A percentile compares a stretch with the other conserved stretches of the same genome.
Conservation (phyloP, 23 red algal species). For the Gracilaria caudata region DNA sequence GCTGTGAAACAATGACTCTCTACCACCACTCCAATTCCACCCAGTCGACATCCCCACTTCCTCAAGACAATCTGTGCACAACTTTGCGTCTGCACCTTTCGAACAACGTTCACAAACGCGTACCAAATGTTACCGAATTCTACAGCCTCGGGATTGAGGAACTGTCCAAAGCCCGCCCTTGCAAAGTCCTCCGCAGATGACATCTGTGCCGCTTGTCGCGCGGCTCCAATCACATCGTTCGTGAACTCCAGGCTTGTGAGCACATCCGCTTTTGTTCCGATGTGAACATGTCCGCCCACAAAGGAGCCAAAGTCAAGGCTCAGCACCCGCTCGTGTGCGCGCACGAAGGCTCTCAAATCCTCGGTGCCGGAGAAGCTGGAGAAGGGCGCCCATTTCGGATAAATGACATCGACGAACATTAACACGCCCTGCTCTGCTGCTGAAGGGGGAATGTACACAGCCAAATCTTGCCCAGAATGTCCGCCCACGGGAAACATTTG, state of each 20-base stretch:
- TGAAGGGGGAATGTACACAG: slow-evolving; percentile 35
- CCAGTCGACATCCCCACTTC: slow-evolving; percentile 69
- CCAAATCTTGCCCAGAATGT: slow-evolving; percentile 35
- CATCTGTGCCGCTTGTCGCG: background rate
- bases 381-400: slow-evolving; percentile 15
- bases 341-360: slow-evolving; percentile 32
- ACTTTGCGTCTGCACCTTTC: slow-evolving; percentile 17
- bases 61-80: slow-evolving; percentile 33
- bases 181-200: background rate
- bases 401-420: slow-evolving; percentile 48
- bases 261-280: slow-evolving; percentile 9
- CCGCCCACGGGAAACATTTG: slow-evolving; percentile 44
- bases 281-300: slow-evolving; percentile 21
- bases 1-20: slow-evolving; percentile 41
- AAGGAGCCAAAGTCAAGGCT: slow-evolving; percentile 27
- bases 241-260: background rate
- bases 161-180: background rate
- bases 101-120: background rate
- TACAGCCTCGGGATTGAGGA: background rate
- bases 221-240: slow-evolving; percentile 31
- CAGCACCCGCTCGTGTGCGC: slow-evolving; percentile 20
- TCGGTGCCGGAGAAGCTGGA: slow-evolving; percentile 29
- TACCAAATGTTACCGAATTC: slow-evolving; percentile 54
- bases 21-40: slow-evolving; percentile 29
- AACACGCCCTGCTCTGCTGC: background rate